phyloP scores from a whole-genome alignment of 805 yeast genomes.

The Metschnikowia amazonensis region DNA sequence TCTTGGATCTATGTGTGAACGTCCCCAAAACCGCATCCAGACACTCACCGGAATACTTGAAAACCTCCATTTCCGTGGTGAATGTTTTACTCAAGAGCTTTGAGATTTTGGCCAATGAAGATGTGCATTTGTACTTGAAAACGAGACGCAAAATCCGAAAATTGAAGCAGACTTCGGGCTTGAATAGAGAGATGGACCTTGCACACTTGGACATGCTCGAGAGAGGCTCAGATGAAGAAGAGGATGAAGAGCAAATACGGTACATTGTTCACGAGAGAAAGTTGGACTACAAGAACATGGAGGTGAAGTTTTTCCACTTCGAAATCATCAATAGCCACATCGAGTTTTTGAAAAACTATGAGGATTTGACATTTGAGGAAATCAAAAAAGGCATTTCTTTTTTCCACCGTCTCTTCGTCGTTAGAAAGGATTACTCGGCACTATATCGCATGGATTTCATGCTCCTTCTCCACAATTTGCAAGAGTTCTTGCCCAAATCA shows the following conservation, averaged over 20 bases:
- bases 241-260: constrained; percentile 27
- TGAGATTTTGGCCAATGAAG: constrained; percentile 59
- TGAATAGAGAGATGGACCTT: constrained; percentile 18
- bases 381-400: constrained; percentile 63
- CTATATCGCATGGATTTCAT: constrained; percentile 74
- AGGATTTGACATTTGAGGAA: constrained; percentile 57
- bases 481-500: constrained; percentile 44
- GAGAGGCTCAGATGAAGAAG: constrained; percentile 25
- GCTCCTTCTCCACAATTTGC: constrained; percentile 47
- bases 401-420: constrained; percentile 65
- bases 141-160: constrained; percentile 39
- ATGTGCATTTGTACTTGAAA: constrained; percentile 46
- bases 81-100: constrained; percentile 64
- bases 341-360: constrained; percentile 54
- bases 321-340: constrained; percentile 64
- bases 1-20: constrained; percentile 50
- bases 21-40: constrained; percentile 63
- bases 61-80: constrained; percentile 59
- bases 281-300: constrained; percentile 40
- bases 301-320: constrained; percentile 51
- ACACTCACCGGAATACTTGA: constrained; percentile 60
- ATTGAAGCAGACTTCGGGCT: constrained; percentile 23
- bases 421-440: constrained; percentile 53
- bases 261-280: constrained; percentile 44
- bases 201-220: constrained; percentile 18